phyloP scores from a whole-genome alignment of 2,329 filamentous ascomycete species.

The Trichoderma sp. region DNA sequence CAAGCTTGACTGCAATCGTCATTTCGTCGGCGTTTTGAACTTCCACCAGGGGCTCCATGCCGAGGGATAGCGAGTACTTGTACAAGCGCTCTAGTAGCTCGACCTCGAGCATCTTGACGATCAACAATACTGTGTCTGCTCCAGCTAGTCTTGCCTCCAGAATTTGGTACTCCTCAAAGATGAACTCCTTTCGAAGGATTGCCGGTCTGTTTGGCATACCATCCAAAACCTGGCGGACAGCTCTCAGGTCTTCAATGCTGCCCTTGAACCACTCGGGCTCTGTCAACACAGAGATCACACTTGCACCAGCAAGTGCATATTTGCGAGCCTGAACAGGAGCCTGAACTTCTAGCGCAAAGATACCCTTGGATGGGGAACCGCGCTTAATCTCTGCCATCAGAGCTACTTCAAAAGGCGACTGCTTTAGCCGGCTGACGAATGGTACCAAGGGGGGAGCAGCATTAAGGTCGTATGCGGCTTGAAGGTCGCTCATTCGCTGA shows the following conservation, averaged over 20 bases:
- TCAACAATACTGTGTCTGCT: slow-evolving; percentile 90
- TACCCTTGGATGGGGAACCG: slow-evolving; percentile 91
- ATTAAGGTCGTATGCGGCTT: slow-evolving; percentile 81
- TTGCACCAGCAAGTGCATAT: slow-evolving; percentile 91
- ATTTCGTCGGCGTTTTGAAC: slow-evolving; percentile 95
- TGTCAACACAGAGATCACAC: slow-evolving; percentile 96
- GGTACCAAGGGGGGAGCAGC: slow-evolving; percentile 80
- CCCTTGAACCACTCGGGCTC: slow-evolving; percentile 99
- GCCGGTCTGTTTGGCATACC: slow-evolving; percentile 91
- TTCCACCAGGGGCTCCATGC: slow-evolving; percentile 97
- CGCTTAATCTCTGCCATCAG: slow-evolving; percentile 98
- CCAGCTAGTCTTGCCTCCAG: slow-evolving; percentile 89
- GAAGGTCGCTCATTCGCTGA: slow-evolving; percentile 76
- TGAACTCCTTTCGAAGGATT: slow-evolving; percentile 90
- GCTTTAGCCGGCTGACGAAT: slow-evolving; percentile 73
- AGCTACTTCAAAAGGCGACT: slow-evolving; percentile 83
- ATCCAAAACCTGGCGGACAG: slow-evolving; percentile 83
- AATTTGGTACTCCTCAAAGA: slow-evolving; percentile 98
- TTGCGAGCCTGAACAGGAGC: slow-evolving; percentile 86
- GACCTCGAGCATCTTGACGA: slow-evolving; percentile 94
- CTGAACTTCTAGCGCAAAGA: slow-evolving; percentile 83
- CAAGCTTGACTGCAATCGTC: slow-evolving; percentile 79
- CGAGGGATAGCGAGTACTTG: slow-evolving; percentile 81
- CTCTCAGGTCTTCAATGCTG: slow-evolving; percentile 86
- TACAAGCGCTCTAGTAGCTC: slow-evolving; percentile 75